Base-by-base conservation (phyloP, 805 yeast species). In the Cyberlindnera euphorbiae region DNA sequence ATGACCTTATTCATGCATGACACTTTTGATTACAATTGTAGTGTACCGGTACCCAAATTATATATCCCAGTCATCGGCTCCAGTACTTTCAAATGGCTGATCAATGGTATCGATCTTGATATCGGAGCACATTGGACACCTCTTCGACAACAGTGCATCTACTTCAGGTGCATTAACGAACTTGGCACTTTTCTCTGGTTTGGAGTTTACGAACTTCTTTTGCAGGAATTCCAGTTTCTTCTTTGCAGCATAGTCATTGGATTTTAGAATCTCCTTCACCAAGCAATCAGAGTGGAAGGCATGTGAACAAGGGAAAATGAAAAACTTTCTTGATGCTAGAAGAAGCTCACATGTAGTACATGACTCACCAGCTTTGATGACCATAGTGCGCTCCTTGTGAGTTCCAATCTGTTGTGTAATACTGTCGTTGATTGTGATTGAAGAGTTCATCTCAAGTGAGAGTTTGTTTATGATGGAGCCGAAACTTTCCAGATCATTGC, bases 281-380 rank as follows among this genome's bases (percentile, higher is more conserved):
- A 87, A 58, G 62, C 98, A 93, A 55, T 88, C 96, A 34, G 79
- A 79, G 55, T 93, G 97, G 61, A 85, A 83, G 5, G 85, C 76
- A 56, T 93, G 98, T 38, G 75, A 82, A 55, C 98, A 93, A 0
- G 96, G 96, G 53, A 86, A 93, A 5, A 79, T 76, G 36, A 80
- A 71, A 48, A 88, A 88, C 53, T 77, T 82, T 39, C 87, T 73
- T 4, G 79, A 73, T 3, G 86, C 71, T 30, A 90, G 63, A 8
- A 93, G 71, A 46, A 71, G 71, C n/a, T 66, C 62, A 58, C 97
- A 90, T 4, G 77, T 46, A 28, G 71, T 63, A 62, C 98, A 93
- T 1, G 90, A 73, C 44, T 81, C 93, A 2, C 93, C 94, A 0
- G 96, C 88, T 49, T 83, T 82, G 14, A 90, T 71, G 0, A 81